These are phyloP conservation scores for Arthrobotrys megalospora DNA, from an alignment of 2,329 filamentous ascomycete species.

Conservation along the genomic window DNA sequence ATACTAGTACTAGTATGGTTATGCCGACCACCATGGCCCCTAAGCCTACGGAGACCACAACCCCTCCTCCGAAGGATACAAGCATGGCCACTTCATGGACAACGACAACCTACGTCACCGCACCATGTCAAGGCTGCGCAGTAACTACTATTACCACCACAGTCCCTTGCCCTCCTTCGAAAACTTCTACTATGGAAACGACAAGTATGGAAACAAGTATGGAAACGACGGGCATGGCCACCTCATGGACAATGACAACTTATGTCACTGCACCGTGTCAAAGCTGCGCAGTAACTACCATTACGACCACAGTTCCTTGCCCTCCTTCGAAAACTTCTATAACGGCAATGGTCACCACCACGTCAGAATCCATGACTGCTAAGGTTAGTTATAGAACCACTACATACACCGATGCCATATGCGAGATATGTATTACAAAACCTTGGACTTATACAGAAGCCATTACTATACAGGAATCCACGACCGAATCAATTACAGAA, in stretches of 20 bases:
- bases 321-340: not conserved
- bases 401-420: too few relatives aligned
- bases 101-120: constrained; percentile 4
- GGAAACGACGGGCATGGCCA: not conserved
- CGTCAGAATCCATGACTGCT: too few relatives aligned
- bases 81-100: not conserved
- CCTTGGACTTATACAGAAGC: too few relatives aligned
- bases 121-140: not conserved
- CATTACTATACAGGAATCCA: too few relatives aligned
- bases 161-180: constrained; percentile 4
- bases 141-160: not conserved
- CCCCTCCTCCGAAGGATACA: constrained; percentile 1
- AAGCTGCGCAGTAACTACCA: not conserved
- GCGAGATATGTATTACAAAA: too few relatives aligned
- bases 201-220: not conserved
- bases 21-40: not conserved
- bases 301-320: constrained; percentile 22
- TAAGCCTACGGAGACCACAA: not conserved
- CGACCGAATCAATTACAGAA: too few relatives aligned
- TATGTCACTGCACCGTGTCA: constrained; percentile 9
- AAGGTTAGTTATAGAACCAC: too few relatives aligned
- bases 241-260: constrained; percentile 8
- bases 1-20: not conserved
- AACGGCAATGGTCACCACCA: not conserved
- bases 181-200: not conserved